A percentile compares a stretch with the other conserved stretches of the same genome.
Conservation (phyloP, 208 protist genomes). For the Wallacemonas sp. region DNA sequence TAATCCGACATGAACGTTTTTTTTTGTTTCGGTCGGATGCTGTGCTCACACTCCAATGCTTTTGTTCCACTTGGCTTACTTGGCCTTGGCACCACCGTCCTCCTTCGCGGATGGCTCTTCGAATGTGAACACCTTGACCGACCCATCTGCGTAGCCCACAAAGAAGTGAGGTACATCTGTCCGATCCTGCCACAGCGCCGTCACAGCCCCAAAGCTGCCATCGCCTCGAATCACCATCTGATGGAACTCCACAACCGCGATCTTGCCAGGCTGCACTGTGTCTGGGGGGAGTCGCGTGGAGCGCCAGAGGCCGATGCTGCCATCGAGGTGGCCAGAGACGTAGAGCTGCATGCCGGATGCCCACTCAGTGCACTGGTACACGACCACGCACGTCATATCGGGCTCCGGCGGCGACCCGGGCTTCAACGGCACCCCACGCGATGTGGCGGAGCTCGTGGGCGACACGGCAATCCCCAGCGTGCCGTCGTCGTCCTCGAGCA, state of each 20-base stretch:
- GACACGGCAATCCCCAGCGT: constrained; percentile 48
- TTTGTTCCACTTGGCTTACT: constrained; percentile 9
- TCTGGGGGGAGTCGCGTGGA: constrained; percentile 69
- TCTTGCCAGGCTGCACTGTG: constrained; percentile 49
- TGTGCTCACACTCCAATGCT: background rate
- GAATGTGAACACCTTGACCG: constrained; percentile 57
- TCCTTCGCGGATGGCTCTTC: constrained; percentile 28
- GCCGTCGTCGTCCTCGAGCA: constrained; percentile 62
- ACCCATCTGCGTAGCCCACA: constrained; percentile 66
- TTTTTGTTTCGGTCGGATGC: too few species aligned
- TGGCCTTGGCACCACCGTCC: background rate
- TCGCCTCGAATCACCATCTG: constrained; percentile 31
- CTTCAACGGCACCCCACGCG: constrained; percentile 3
- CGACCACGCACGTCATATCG: constrained; percentile 52
- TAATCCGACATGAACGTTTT: too few species aligned
- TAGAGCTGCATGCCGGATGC: constrained; percentile 64
- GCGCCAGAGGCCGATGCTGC: constrained; percentile 77
- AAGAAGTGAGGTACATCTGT: constrained; percentile 68
- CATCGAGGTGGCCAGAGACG: constrained; percentile 78
- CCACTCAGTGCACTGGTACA: constrained; percentile 81
- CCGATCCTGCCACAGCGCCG: constrained; percentile 56
- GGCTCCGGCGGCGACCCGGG: constrained; percentile 16
- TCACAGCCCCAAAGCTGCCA: constrained; percentile 48
- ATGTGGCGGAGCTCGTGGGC: constrained; percentile 12
- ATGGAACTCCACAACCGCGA: constrained; percentile 71